Conservation (phyloP, 129 eudicot genomes). For the Arctium minus region DNA sequence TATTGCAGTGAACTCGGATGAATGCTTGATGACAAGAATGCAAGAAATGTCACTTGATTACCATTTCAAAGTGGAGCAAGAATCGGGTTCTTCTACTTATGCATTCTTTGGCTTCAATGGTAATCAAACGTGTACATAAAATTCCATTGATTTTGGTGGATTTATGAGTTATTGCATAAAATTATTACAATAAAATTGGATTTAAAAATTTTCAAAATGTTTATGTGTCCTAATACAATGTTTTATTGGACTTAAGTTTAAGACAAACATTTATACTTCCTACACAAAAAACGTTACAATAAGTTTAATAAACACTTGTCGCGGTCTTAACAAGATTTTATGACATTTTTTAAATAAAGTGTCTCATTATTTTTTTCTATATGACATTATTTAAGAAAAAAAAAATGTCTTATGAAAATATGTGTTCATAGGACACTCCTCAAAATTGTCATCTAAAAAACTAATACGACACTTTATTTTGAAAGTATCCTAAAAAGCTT, state of each 20-base stretch:
- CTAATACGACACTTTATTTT: neutral
- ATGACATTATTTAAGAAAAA: neutral
- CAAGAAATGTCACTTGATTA: slow-evolving; percentile 92
- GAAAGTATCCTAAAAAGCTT: neutral
- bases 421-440: neutral
- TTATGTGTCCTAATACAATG: neutral
- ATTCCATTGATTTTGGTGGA: neutral
- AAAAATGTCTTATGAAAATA: neutral
- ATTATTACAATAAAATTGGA: neutral
- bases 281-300: neutral
- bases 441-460: neutral
- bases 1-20: slow-evolving; percentile 68
- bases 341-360: neutral
- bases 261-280: neutral
- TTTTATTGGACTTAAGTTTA: neutral
- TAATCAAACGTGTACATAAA: slow-evolving; percentile 13
- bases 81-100: slow-evolving; percentile 75
- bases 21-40: slow-evolving; percentile 92
- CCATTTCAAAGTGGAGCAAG: slow-evolving; percentile 88
- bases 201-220: too few relatives aligned
- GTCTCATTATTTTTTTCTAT: too few relatives aligned
- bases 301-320: neutral
- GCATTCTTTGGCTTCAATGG: slow-evolving; percentile 85
- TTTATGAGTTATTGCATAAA: neutral
- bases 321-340: neutral